Evolutionary conservation across 2,329 filamentous ascomycete species (phyloP).

Genomic region (Xylariaceae sp.): DNA sequence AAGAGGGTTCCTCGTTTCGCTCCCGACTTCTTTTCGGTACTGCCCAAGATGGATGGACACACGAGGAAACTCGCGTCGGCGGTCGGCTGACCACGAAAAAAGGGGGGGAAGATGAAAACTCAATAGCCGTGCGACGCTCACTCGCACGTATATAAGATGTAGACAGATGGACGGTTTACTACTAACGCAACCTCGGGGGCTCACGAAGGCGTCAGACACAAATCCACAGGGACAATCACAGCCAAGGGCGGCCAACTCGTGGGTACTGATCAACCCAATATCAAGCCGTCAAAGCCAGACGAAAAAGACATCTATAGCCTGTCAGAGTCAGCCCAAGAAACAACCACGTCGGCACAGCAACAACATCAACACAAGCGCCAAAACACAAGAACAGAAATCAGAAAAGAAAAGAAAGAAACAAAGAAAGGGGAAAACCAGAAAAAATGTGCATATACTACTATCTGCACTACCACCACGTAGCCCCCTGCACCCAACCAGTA

Average conservation of each 20-base stretch:
- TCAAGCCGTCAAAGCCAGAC: too few species aligned
- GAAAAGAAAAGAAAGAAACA: neutral
- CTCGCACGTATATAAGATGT: too few species aligned
- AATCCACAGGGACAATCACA: neutral
- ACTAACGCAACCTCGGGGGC: neutral
- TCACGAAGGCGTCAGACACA: neutral
- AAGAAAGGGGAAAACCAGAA: neutral
- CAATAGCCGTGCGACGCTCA: too few species aligned
- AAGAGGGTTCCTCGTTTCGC: neutral
- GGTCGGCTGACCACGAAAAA: neutral
- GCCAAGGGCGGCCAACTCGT: too few species aligned
- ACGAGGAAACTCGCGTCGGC: neutral
- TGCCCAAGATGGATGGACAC: neutral
- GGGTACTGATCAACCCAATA: neutral
- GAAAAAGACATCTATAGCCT: too few species aligned
- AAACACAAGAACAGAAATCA: neutral
- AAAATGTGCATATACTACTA: slow-evolving; percentile 50
- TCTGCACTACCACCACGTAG: slow-evolving; percentile 48
- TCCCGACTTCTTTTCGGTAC: neutral
- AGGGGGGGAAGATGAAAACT: neutral
- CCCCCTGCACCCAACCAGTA: slow-evolving; percentile 40
- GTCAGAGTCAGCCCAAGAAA: too few species aligned
- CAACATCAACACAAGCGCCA: neutral
- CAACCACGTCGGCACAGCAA: neutral
- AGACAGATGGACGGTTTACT: too few species aligned